Evolutionary conservation across 2,329 filamentous ascomycete genomes (phyloP).

Genomic region (Westerdykella ornata): DNA sequence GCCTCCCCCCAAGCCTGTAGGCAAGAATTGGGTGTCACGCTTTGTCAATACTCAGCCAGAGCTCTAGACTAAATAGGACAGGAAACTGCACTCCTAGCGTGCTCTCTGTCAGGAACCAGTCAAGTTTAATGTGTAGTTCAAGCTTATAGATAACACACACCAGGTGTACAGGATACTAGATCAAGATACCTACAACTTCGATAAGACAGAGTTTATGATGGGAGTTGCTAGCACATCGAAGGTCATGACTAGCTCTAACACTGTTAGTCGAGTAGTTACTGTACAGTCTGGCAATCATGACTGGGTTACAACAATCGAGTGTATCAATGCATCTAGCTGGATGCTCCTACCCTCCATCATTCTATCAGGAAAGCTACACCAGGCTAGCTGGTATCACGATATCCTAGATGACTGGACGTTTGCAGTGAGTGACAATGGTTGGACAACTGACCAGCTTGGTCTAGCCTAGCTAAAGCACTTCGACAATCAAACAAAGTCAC

Average conservation of each 20-base stretch:
- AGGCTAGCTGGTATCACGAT: conserved; percentile 17
- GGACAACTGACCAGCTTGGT: conserved; percentile 10
- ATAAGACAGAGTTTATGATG: conserved; percentile 31
- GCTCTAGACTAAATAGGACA: conserved; percentile 10
- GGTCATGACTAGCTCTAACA: conserved; percentile 7
- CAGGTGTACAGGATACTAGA: conserved; percentile 5
- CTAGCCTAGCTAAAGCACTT: conserved; percentile 14
- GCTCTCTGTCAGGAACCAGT: conserved; percentile 5
- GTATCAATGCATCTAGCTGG: conserved; percentile 5
- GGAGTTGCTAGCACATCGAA: conserved; percentile 17
- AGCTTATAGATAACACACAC: conserved; percentile 7
- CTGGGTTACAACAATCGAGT: conserved; percentile 10
- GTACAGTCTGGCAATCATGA: conserved; percentile 9
- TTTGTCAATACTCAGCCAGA: conserved; percentile 8
- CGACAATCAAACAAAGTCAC: conserved; percentile 9
- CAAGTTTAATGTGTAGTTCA: conserved; percentile 4
- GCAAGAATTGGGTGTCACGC: conserved; percentile 8
- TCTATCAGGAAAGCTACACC: conserved; percentile 10
- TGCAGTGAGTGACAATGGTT: conserved; percentile 10
- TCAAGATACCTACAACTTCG: conserved; percentile 13
- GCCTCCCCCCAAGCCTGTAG: conserved; percentile 1
- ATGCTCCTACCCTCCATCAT: conserved; percentile 9
- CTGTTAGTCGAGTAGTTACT: background rate
- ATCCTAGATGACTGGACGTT: conserved; percentile 8
- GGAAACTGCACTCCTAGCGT: conserved; percentile 2